Evolutionary conservation across 2,329 filamentous ascomycete species (phyloP).

Genomic region (Knoxdaviesia capensis): DNA sequence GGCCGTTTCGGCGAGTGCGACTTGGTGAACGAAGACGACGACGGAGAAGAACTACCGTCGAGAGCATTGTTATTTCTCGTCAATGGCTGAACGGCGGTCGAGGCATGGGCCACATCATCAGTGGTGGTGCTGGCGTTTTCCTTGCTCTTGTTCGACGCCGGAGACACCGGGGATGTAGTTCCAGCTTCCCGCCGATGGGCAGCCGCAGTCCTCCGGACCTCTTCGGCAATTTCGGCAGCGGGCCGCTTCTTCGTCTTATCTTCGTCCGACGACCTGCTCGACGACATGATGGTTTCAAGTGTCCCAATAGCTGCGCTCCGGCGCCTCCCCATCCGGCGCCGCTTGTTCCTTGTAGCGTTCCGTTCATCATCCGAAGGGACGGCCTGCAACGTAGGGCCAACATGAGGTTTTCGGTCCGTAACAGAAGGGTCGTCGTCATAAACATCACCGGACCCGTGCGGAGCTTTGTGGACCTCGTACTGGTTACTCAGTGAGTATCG

Average conservation of each 20-base stretch:
- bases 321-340: conserved; percentile 21
- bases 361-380: conserved; percentile 37
- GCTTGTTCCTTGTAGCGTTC: conserved; percentile 15
- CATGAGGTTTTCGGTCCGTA: too few species aligned
- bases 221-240: conserved; percentile 32
- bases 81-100: too few species aligned
- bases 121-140: neutral
- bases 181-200: conserved; percentile 14
- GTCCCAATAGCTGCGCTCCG: conserved; percentile 39
- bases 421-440: neutral
- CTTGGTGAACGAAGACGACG: too few species aligned
- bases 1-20: too few species aligned
- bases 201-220: conserved; percentile 27
- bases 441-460: conserved; percentile 34
- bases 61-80: too few species aligned
- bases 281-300: conserved; percentile 46
- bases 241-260: conserved; percentile 39
- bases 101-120: too few species aligned
- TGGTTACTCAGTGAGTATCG: conserved; percentile 46
- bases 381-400: conserved; percentile 34
- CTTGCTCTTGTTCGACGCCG: conserved; percentile 11
- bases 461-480: conserved; percentile 43
- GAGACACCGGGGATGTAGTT: conserved; percentile 12
- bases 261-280: conserved; percentile 42
- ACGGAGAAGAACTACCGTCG: too few species aligned